These are phyloP conservation scores for Amanita muscaria DNA, from an alignment of 768 basidiomycete genomes.

Conservation along the genomic window DNA sequence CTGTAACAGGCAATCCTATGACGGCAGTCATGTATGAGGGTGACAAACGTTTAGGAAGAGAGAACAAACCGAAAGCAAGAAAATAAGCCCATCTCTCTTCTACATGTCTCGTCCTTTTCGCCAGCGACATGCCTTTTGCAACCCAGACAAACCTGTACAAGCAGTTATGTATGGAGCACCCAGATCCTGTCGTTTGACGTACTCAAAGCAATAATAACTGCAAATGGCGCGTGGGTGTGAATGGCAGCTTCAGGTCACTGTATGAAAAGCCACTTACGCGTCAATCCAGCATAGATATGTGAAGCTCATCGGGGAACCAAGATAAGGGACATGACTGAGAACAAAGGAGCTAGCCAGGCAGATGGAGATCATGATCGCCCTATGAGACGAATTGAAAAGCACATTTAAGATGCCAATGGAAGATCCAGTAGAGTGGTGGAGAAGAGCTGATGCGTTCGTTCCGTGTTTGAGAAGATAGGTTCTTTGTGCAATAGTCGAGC, in stretches of 20 bases:
- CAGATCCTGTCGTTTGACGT: no score
- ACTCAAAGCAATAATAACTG: slow-evolving; percentile 92
- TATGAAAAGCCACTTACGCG: slow-evolving; percentile 48
- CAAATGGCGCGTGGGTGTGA: neutral
- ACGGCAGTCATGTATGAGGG: neutral
- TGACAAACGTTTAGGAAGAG: neutral
- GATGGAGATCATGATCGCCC: slow-evolving; percentile 73
- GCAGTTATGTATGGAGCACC: no score
- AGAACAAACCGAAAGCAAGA: slow-evolving; percentile 61
- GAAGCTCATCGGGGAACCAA: slow-evolving; percentile 55
- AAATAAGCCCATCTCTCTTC: slow-evolving; percentile 91
- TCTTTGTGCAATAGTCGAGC: slow-evolving; percentile 64
- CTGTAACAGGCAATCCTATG: slow-evolving; percentile 63
- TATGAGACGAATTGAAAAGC: slow-evolving; percentile 74
- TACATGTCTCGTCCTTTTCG: slow-evolving; percentile 59
- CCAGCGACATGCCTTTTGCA: slow-evolving; percentile 60
- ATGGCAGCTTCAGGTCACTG: neutral
- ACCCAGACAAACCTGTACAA: slow-evolving; percentile 65
- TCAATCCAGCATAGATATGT: slow-evolving; percentile 81
- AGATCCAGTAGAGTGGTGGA: slow-evolving; percentile 32
- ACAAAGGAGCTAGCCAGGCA: slow-evolving; percentile 62
- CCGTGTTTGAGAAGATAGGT: slow-evolving; percentile 69
- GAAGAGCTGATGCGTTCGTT: slow-evolving; percentile 39
- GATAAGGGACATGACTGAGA: slow-evolving; percentile 52
- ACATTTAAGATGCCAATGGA: slow-evolving; percentile 66